phyloP scores from a whole-genome alignment of 305 asterid species.

The Ajuga reptans region DNA sequence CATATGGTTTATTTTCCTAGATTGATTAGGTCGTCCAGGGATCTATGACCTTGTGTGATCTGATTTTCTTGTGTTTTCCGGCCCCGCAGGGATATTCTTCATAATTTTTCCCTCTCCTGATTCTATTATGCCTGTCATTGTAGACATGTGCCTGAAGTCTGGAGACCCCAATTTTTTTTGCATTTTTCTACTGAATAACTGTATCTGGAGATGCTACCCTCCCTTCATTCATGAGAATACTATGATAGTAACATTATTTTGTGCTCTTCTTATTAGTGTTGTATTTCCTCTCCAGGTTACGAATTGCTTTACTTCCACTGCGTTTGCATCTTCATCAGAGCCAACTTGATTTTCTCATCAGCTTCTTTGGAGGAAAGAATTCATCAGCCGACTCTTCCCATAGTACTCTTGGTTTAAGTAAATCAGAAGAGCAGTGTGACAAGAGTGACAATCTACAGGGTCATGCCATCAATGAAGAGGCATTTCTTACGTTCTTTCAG shows the following conservation, averaged over 20 bases:
- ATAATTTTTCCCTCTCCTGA: background rate
- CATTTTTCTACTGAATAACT: background rate
- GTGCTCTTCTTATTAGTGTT: constrained; percentile 22
- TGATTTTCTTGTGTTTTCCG: background rate
- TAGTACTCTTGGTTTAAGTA: constrained; percentile 33
- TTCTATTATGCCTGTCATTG: background rate
- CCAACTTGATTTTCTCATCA: constrained; percentile 89
- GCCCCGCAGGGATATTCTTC: background rate
- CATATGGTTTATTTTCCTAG: background rate
- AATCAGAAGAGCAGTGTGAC: constrained; percentile 37
- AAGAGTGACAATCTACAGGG: constrained; percentile 38
- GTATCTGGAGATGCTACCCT: background rate
- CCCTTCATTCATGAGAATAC: constrained; percentile 12
- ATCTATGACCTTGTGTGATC: background rate
- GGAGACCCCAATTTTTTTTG: background rate
- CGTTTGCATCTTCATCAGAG: constrained; percentile 92
- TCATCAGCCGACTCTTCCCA: constrained; percentile 42
- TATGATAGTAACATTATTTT: background rate
- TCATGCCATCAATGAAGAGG: constrained; percentile 55
- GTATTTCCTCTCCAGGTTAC: constrained; percentile 51
- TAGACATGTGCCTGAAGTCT: constrained; percentile 12
- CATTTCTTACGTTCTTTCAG: constrained; percentile 93
- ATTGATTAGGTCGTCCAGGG: background rate
- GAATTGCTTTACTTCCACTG: constrained; percentile 73
- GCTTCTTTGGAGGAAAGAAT: constrained; percentile 74